Evolutionary conservation across 1,139 yeast genomes (phyloP).

Genomic region (Debaryomyces sp.): DNA sequence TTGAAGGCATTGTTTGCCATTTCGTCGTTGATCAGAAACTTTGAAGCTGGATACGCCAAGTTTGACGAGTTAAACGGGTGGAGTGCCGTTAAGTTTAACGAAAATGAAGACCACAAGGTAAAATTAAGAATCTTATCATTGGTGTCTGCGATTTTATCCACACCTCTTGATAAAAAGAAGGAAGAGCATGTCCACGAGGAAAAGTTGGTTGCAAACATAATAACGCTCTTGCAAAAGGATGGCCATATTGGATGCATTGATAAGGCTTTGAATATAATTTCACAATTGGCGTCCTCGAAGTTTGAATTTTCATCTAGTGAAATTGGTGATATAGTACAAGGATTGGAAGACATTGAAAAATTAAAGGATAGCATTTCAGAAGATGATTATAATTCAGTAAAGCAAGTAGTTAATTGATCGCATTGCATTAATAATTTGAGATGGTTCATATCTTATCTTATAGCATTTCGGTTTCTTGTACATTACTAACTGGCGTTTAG

Average conservation of each 20-base stretch:
- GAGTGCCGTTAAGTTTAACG: slow-evolving; percentile 32
- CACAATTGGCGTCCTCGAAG: slow-evolving; percentile 49
- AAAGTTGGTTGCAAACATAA: slow-evolving; percentile 39
- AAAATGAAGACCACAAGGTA: slow-evolving; percentile 34
- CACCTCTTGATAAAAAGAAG: slow-evolving; percentile 47
- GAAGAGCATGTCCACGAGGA: slow-evolving; percentile 42
- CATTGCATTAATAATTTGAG: slow-evolving; percentile 2
- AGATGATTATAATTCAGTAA: slow-evolving; percentile 54
- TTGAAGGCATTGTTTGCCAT: slow-evolving; percentile 78
- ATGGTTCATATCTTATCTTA: neutral
- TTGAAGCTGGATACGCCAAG: slow-evolving; percentile 51
- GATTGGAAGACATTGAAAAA: slow-evolving; percentile 44
- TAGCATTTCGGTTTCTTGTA: slow-evolving; percentile 4
- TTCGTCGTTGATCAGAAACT: slow-evolving; percentile 75
- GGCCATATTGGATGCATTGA: slow-evolving; percentile 59
- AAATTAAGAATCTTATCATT: slow-evolving; percentile 59
- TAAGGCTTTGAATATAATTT: slow-evolving; percentile 57
- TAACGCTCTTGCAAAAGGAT: slow-evolving; percentile 39
- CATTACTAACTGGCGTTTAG: slow-evolving; percentile 20
- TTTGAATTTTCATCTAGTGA: slow-evolving; percentile 54
- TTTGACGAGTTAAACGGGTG: slow-evolving; percentile 71
- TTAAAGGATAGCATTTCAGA: slow-evolving; percentile 51
- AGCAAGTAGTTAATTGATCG: slow-evolving; percentile 28
- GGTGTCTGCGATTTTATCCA: slow-evolving; percentile 58
- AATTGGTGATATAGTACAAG: slow-evolving; percentile 37